phyloP scores from a whole-genome alignment of 1,284 basidiomycete species.

The Vanrija sp. region DNA sequence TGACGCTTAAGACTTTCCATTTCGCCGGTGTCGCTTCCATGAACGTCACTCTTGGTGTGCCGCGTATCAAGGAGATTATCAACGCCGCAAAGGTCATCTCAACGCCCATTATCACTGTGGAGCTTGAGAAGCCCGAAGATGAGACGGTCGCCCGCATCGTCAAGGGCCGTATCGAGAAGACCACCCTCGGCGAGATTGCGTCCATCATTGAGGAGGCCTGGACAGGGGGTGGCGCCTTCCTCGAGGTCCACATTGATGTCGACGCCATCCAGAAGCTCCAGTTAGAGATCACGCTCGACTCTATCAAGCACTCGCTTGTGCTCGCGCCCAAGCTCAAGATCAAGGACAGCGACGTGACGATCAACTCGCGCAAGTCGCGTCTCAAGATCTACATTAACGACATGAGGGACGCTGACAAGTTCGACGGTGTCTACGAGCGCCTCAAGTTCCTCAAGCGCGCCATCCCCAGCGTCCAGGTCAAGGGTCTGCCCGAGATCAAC shows the following conservation, averaged over 20 bases:
- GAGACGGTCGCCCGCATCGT: constrained; percentile 94
- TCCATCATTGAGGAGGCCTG: constrained; percentile 93
- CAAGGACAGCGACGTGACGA: constrained; percentile 62
- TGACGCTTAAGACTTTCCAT: constrained; percentile 99
- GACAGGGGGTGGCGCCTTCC: constrained; percentile 86
- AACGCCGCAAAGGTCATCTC: constrained; percentile 96
- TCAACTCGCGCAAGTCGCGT: constrained; percentile 20
- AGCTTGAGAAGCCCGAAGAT: constrained; percentile 75
- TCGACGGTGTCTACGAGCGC: constrained; percentile 63
- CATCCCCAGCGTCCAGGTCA: constrained; percentile 80
- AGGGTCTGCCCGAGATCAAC: constrained; percentile 81
- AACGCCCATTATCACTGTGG: constrained; percentile 97
- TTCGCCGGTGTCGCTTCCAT: constrained; percentile 99
- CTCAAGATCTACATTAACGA: constrained; percentile 25
- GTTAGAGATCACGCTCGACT: constrained; percentile 88
- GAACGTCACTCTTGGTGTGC: constrained; percentile 99
- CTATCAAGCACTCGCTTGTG: constrained; percentile 89
- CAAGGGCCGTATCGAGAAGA: constrained; percentile 94
- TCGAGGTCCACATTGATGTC: constrained; percentile 88
- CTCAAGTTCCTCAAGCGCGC: constrained; percentile 78
- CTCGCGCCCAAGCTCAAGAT: constrained; percentile 87
- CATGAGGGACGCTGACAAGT: constrained; percentile 56
- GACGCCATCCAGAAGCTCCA: constrained; percentile 87
- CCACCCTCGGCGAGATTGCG: constrained; percentile 89
- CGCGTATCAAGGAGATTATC: constrained; percentile 92